Percentiles rank a stretch among this genome's conserved stretches.
phyloP scores from a whole-genome alignment of 2,329 filamentous ascomycete species.

The Fusarium siculi region DNA sequence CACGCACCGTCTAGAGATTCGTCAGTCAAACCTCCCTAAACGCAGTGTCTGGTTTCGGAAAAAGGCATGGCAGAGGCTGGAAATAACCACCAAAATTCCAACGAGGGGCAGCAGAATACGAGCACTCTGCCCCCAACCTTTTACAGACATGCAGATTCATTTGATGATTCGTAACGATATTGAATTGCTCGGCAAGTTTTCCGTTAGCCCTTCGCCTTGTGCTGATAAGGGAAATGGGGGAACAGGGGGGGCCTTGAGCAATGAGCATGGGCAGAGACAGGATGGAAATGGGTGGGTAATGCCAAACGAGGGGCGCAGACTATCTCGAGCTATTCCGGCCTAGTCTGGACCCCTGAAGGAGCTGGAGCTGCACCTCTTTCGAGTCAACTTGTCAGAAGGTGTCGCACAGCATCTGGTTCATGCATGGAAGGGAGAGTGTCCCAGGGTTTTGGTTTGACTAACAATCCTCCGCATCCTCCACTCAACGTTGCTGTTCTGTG shows the following conservation, averaged over 20 bases:
- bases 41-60: slow-evolving; percentile 12
- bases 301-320: slow-evolving; percentile 34
- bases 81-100: slow-evolving; percentile 10
- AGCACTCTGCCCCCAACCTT: slow-evolving; percentile 1
- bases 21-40: neutral
- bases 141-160: neutral
- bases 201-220: neutral
- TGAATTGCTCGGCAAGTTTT: slow-evolving; percentile 16
- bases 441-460: slow-evolving; percentile 30
- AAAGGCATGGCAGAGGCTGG: slow-evolving; percentile 10
- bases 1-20: slow-evolving; percentile 28
- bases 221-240: slow-evolving; percentile 28
- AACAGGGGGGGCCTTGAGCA: neutral
- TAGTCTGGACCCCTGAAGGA: slow-evolving; percentile 28
- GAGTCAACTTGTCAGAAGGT: slow-evolving; percentile 16
- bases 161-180: neutral
- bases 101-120: slow-evolving; percentile 9
- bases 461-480: neutral
- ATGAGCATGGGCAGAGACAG: neutral
- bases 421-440: slow-evolving; percentile 12
- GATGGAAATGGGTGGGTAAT: slow-evolving; percentile 4
- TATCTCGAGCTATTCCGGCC: slow-evolving; percentile 1
- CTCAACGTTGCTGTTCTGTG: neutral
- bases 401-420: slow-evolving; percentile 26
- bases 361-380: neutral